Base-by-base conservation (phyloP, 106 monocot genomes). In the Phalaenopsis aphrodite region DNA sequence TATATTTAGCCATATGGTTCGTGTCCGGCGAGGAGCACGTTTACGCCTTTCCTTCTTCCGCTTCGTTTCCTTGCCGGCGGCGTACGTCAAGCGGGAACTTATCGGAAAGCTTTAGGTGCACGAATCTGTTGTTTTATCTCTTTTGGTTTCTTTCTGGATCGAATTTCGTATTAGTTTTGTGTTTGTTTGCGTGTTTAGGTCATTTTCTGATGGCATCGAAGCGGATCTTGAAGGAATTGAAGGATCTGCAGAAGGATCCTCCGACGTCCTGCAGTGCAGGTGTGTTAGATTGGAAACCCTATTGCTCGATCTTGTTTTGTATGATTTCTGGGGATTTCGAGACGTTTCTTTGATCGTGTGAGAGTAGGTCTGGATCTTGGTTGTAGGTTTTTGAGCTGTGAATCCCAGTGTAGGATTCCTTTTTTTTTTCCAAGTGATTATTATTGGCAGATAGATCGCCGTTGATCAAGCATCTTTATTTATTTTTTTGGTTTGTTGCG, bases 231-330 rank as follows among this genome's bases (percentile, higher is more conserved):
- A 74, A 74, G 74, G 74, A 74, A 15, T 18, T 74, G 74, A 74
- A 74, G 74, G 74, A 74, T 74, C 74, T 74, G 42, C 74, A 74
- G 43, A 74, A 43, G 42, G 74, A 74, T 74, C 74, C 74, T 36
- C 74, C 74, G 74, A 74, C 74, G 74, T 74, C 74, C 17, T 74
- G 74, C 74, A 74, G 74, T 43, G 74, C 74, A 74, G 74, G 74
- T 74, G 43, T 43, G 4, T 43, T 42, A 18, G 74, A 74, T 74
- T 38, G 17, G 43, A 74, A 43, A 1, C 15, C 18, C 12, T 15
- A 43, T 74, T 43, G 18, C 15, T 69, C 3, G 0, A 41, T 69
- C 11, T 38, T 12, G 3, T 69, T 69, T 69, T 30, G 69, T 39
- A 39, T 69, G 69, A 69, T 69, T 69, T 39, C n/a, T 0, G 30